Evolutionary conservation across 2,329 filamentous ascomycete species (phyloP), one percentile per base, ranked within the genome.

Genomic region (Fusarium nisikadoi): DNA sequence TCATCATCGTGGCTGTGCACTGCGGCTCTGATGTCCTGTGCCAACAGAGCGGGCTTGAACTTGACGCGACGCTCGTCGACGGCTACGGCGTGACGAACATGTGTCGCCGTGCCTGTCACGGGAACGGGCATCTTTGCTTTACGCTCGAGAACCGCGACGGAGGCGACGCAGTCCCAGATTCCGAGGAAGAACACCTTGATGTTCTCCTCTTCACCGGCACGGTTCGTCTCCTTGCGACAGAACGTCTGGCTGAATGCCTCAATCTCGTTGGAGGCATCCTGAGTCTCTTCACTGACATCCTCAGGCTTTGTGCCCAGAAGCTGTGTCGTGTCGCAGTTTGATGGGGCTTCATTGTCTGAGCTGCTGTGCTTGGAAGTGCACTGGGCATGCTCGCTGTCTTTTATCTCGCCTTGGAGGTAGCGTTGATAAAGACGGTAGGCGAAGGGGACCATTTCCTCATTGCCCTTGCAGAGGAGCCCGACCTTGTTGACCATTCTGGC

Each of bases 181-280:
- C 87, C 87, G n/a, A 88, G 83, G 76, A 88, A 88, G 75, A 86
- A 85, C 11, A 88, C 83, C 47, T 83, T 84, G 54, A 87, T 84
- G 47, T 84, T 82, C 23, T 78, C 75, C 43, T 79, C 74, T 10
- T 71, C 43, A 9, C 42, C 65, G 14, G 54, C 12, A 0, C 52
- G 8, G 49, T 45, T 62, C 8, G 65, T 73, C 54, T 81, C 80
- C 41, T 81, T 80, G 27, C 83, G 83, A 70, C 84, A 86, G 64
- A 87, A 87, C 0, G 85, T 87, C 27, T 81, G 80, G 53, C 83
- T 84, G 61, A 87, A 87, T 3, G 84, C 84, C 1, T 78, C 77
- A 65, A 86, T 81, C 68, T 84, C 81, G 39, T 84, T 79, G 33
- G 69, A 68, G 1, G 77, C 78, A 23, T 65, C 62, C 31, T 75